A percentile compares a stretch with the other conserved stretches of the same genome.
Evolutionary conservation across 768 basidiomycete genomes (phyloP).

Genomic region (Leccinum variicolor): DNA sequence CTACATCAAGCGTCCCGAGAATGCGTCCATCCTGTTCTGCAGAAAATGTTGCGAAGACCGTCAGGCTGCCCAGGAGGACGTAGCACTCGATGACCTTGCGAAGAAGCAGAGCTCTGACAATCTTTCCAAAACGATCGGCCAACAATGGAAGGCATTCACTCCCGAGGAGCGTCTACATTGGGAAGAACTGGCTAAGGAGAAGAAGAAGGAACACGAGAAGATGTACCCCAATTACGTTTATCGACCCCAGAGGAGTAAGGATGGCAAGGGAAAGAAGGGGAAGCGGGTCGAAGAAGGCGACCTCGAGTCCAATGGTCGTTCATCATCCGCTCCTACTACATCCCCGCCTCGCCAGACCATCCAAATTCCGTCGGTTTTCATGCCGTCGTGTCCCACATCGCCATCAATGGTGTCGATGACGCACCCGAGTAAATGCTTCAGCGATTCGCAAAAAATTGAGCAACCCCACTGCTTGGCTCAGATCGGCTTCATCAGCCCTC

Average conservation of each 20-base stretch:
- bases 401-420: constrained; percentile 54
- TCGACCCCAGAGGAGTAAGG: constrained; percentile 62
- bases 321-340: constrained; percentile 61
- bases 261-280: constrained; percentile 47
- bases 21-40: constrained; percentile 83
- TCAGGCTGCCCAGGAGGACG: constrained; percentile 52
- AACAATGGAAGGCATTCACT: constrained; percentile 71
- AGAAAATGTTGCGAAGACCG: constrained; percentile 75
- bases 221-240: constrained; percentile 78
- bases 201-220: constrained; percentile 75
- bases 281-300: constrained; percentile 40
- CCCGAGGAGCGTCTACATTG: constrained; percentile 66
- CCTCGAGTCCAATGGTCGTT: constrained; percentile 48
- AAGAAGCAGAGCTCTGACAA: constrained; percentile 78
- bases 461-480: constrained; percentile 13
- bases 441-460: constrained; percentile 31
- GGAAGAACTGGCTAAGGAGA: constrained; percentile 75
- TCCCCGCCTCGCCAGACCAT: constrained; percentile 67
- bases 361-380: constrained; percentile 58
- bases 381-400: constrained; percentile 63
- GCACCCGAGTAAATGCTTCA: constrained; percentile 37
- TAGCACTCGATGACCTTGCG: constrained; percentile 33
- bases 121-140: constrained; percentile 78
- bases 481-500: background rate
- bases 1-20: constrained; percentile 81